Conservation (phyloP, 2,329 filamentous ascomycete genomes). For the Cladobotryum mycophilum region DNA sequence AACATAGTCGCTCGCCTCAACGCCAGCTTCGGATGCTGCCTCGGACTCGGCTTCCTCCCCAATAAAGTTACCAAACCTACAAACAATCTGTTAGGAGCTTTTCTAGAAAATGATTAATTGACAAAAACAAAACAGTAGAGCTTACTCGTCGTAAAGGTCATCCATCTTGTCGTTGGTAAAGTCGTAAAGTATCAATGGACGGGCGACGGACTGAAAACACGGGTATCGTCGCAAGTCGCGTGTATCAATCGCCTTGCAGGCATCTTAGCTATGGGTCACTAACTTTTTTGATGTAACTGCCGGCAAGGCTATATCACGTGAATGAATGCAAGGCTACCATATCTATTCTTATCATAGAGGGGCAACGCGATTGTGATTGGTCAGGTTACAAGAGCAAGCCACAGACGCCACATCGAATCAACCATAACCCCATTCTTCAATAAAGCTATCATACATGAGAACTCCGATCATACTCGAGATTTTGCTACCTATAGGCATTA, state of each 20-base stretch:
- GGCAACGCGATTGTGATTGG: not conserved
- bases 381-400: too few species aligned
- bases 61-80: constrained; percentile 95
- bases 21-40: constrained; percentile 72
- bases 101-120: not conserved
- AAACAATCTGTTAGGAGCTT: not conserved
- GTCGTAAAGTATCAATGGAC: constrained; percentile 15
- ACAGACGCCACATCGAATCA: too few species aligned
- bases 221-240: constrained; percentile 13
- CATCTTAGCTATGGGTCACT: constrained; percentile 5
- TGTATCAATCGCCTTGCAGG: constrained; percentile 7
- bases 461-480: too few species aligned
- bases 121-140: constrained; percentile 2
- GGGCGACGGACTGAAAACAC: constrained; percentile 14
- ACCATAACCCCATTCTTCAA: too few species aligned
- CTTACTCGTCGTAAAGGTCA: constrained; percentile 92
- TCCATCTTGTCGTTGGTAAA: constrained; percentile 56
- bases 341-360: not conserved
- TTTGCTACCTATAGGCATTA: too few species aligned
- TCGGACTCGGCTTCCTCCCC: constrained; percentile 84
- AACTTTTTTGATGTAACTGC: constrained; percentile 17
- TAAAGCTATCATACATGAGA: too few species aligned
- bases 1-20: constrained; percentile 68
- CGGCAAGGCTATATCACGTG: constrained; percentile 13
- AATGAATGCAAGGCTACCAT: not conserved